Conservation (phyloP, 2,329 filamentous ascomycete genomes). For the Scorias spongiosa region DNA sequence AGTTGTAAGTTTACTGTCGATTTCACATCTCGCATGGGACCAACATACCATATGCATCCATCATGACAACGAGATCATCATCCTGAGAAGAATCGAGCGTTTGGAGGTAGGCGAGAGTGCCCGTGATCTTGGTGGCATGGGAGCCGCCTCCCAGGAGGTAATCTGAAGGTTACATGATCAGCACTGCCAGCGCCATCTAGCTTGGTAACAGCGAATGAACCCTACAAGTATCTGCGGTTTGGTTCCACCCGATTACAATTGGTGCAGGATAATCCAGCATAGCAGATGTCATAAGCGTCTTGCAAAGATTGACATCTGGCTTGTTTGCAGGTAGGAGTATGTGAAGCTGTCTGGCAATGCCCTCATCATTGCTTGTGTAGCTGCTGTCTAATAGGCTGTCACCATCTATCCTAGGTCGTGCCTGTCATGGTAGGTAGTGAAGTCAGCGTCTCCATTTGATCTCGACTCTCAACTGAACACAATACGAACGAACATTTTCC, state of each 20-base stretch:
- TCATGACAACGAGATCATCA: conserved; percentile 11
- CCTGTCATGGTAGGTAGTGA: no score
- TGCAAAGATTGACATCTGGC: conserved; percentile 7
- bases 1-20: neutral
- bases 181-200: neutral
- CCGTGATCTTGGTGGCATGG: conserved; percentile 11
- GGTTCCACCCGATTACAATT: conserved; percentile 6
- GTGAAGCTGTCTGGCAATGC: conserved; percentile 1
- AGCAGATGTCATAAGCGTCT: conserved; percentile 7
- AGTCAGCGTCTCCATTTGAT: no score
- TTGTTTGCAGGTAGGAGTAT: conserved; percentile 9
- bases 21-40: neutral
- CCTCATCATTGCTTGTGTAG: neutral
- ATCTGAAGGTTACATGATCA: neutral
- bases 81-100: conserved; percentile 5
- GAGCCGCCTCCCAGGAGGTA: conserved; percentile 8
- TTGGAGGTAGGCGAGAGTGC: conserved; percentile 7
- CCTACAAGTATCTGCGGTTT: neutral
- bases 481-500: neutral
- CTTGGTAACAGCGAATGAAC: neutral
- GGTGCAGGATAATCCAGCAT: conserved; percentile 9
- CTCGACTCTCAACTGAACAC: no score
- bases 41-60: conserved; percentile 12
- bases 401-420: no score
- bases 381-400: no score